Base-by-base conservation (phyloP, 2,329 filamentous ascomycete species). In the Raffaelea albimanens region DNA sequence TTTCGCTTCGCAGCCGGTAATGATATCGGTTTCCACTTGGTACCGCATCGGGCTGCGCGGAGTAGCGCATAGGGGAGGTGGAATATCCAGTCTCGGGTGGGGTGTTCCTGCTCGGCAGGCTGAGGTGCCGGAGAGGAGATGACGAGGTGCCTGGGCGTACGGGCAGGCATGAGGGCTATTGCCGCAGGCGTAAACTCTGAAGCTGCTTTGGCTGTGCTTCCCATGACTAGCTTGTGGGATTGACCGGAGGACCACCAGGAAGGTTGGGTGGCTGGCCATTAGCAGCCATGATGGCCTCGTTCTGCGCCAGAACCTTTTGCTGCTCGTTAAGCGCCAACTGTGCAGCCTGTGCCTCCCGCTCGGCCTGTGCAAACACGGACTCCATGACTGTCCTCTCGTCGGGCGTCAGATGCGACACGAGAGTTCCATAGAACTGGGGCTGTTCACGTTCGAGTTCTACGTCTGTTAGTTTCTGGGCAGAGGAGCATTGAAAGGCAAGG, bases 371-470 rank as follows among this genome's bases (percentile, higher is more conserved):
- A 51, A 95, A 79, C 48, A 91, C 87, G 20, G 72, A 76, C 63
- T 94, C 83, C 52, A 97, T 78, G 43, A 94, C 75, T 53, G 77
- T 76, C 63, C 93, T 87, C 61, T 97, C 90, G 44, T 93, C 87
- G 1, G 80, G 73, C 34, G 78, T 82, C 38, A 97, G 77, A 52
- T 87, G 85, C 56, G 83, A 80, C 20, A 87, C 88, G 50, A 98
- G 73, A 50, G 75, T 83, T 40, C 82, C 72, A 63, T 97, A 98
- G 56, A 95, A 83, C 56, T 90, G 85, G 16, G 91, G 90, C 60
- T 96, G 89, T 58, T 90, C 85, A 68, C 85, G 82, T 77, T 96
- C 88, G 61, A 97, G 78, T 65, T 79, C 89, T 95, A 61, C 43
- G 14, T 61, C 54, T 57, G 58, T 65, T 50, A 67, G 63, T 50